Base-by-base conservation (phyloP, 495 filamentous ascomycete species). In the Xylaria palmicola region DNA sequence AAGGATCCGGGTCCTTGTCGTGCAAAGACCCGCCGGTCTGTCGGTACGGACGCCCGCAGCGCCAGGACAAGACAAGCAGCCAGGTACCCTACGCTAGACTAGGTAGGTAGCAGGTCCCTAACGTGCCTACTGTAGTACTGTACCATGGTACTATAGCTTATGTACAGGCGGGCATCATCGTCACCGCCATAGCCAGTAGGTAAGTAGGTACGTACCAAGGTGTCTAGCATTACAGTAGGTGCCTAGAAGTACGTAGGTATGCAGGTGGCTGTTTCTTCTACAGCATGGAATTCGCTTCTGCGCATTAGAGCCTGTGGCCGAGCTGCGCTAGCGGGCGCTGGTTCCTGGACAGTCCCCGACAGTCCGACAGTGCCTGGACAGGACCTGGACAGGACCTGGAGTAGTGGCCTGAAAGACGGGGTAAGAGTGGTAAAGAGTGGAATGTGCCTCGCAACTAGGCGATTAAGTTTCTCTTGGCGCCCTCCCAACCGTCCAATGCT, bases 1-100 rank as follows among this genome's bases (percentile, higher is more conserved):
- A 62, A 62, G 60, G 60, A 62, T 62, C 51, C 60, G 52, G 43
- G 53, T 24, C 60, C 60, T 51, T 49, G 60, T 62, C 44, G 29
- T 26, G 27, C 37, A 43, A 30, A 29, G 49, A 52, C 40, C 59
- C 59, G 34, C 44, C 36, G 57, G 56, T 37, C 56, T 27, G 29
- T 60, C 47, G 57, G 57, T 60, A 40, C 45, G 45, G 32, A 22
- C 45, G 47, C 47, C 47, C 45, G 47, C 56, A 59, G 34, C 47
- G n/a, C 44, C 43, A 49, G 30, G 27, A 19, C 44, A 29, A 6
- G 32, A 6, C 32, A 6, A 8, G 41, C 41, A 19, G 8, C 19
- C 6, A 6, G 6, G 8, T n/a, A 19, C 41, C 19, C n/a, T 19
- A 22, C 6, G 19, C 13, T 6, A 6, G 19, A 8, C 8, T 15